These are phyloP conservation scores for Mortierella alpina DNA, from an alignment of 192 early-diverging fungal genomes.

Conservation along the genomic window DNA sequence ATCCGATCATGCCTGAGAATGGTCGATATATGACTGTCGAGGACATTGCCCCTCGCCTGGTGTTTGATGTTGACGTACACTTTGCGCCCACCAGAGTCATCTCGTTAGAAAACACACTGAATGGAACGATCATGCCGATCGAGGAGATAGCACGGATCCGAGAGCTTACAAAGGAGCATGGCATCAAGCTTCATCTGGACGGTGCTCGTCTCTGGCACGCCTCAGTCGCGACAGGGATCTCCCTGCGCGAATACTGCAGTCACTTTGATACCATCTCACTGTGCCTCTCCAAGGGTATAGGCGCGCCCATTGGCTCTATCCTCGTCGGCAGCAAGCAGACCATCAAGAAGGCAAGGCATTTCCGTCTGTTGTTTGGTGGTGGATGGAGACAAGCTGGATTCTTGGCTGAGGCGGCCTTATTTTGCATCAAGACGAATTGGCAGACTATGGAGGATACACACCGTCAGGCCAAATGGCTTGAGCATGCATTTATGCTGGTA, in stretches of 20 bases:
- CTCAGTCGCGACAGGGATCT: conserved; percentile 70
- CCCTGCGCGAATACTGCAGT: conserved; percentile 70
- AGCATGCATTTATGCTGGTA: conserved; percentile 61
- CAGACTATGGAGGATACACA: conserved; percentile 79
- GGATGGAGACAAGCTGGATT: conserved; percentile 92
- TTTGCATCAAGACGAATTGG: conserved; percentile 77
- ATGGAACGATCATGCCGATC: conserved; percentile 83
- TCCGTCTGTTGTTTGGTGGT: conserved; percentile 90
- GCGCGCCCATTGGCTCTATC: conserved; percentile 89
- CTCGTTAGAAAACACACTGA: conserved; percentile 90
- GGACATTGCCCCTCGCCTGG: conserved; percentile 65
- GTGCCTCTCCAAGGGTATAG: conserved; percentile 91
- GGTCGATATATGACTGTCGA: conserved; percentile 71
- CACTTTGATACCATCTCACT: conserved; percentile 87
- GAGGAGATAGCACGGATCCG: conserved; percentile 77
- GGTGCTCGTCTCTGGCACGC: conserved; percentile 95
- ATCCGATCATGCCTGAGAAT: conserved; percentile 66
- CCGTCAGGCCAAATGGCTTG: conserved; percentile 69
- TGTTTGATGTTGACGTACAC: conserved; percentile 75
- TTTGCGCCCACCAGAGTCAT: conserved; percentile 83
- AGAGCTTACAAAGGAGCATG: conserved; percentile 60
- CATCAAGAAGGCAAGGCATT: conserved; percentile 83
- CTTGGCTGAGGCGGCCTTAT: conserved; percentile 80
- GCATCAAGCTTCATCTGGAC: conserved; percentile 83
- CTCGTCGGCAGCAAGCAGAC: conserved; percentile 75